Conservation (phyloP, 1,284 basidiomycete genomes). For the Trichosporon sp. region DNA sequence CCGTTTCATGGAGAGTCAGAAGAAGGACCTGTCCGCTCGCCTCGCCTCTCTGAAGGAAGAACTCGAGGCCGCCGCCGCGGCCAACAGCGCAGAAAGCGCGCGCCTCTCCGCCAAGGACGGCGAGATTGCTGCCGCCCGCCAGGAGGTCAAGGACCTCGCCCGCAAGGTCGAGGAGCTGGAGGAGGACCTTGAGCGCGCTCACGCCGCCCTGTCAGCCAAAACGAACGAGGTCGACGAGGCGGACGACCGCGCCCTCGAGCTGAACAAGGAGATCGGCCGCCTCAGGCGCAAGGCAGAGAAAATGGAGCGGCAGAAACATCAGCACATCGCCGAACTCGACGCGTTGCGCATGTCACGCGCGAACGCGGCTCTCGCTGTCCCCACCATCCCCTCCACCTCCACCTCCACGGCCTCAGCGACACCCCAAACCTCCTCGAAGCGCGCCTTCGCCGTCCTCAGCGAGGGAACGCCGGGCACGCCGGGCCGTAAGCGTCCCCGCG, state of each 20-base stretch:
- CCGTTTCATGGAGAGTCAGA: slow-evolving; percentile 26
- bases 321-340: slow-evolving; percentile 25
- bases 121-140: slow-evolving; percentile 4
- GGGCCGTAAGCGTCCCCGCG: slow-evolving; percentile 27
- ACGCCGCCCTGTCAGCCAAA: slow-evolving; percentile 26
- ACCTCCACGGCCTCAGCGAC: not conserved
- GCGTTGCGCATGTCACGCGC: not conserved
- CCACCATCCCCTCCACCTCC: not conserved
- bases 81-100: not conserved
- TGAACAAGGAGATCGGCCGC: slow-evolving; percentile 30
- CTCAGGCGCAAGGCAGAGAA: slow-evolving; percentile 23
- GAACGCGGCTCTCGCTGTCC: not conserved
- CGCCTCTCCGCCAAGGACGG: slow-evolving; percentile 9
- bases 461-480: slow-evolving; percentile 6
- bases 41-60: slow-evolving; percentile 24
- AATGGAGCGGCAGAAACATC: slow-evolving; percentile 27
- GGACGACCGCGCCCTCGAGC: slow-evolving; percentile 32
- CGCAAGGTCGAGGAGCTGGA: slow-evolving; percentile 35
- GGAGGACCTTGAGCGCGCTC: slow-evolving; percentile 29
- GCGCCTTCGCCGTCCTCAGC: slow-evolving; percentile 1
- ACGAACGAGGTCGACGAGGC: slow-evolving; percentile 34
- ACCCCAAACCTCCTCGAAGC: not conserved
- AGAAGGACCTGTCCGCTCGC: slow-evolving; percentile 24
- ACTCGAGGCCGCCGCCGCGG: not conserved
- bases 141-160: slow-evolving; percentile 42